phyloP scores from a whole-genome alignment of 148 eudicot genomes.

The Spergularia bocconei region DNA sequence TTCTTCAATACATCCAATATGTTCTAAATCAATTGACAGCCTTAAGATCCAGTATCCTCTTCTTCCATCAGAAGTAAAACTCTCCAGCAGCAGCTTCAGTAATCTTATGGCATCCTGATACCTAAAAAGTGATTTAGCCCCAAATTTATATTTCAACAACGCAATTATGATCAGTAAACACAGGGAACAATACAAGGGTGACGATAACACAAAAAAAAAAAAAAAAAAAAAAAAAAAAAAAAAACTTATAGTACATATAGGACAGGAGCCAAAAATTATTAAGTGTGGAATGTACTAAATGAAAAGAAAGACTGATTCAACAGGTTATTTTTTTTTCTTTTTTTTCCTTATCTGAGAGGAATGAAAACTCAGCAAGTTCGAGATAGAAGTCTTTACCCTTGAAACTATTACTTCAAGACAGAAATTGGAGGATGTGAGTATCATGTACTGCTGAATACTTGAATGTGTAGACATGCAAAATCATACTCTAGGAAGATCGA shows the following conservation, averaged over 20 bases:
- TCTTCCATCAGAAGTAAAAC: slow-evolving; percentile 62
- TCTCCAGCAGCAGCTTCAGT: slow-evolving; percentile 51
- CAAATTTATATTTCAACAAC: background rate
- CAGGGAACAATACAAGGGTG: background rate
- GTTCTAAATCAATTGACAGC: slow-evolving; percentile 87
- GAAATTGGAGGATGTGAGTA: background rate
- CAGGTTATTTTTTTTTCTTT: background rate
- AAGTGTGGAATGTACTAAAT: background rate
- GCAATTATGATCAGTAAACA: background rate
- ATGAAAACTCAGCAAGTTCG: background rate
- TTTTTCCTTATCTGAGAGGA: background rate
- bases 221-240: too few species aligned
- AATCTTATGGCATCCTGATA: slow-evolving; percentile 71
- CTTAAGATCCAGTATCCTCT: slow-evolving; percentile 97
- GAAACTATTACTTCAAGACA: background rate
- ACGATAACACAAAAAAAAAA: too few species aligned
- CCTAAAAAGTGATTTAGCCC: slow-evolving; percentile 33
- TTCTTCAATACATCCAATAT: slow-evolving; percentile 62
- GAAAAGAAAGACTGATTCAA: background rate
- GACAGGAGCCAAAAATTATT: background rate
- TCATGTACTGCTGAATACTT: background rate
- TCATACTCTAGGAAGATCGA: background rate
- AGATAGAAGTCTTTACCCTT: background rate
- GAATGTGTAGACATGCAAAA: background rate
- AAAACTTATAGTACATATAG: too few species aligned